Percentiles rank a stretch among this genome's conserved stretches.
Evolutionary conservation across 148 eudicot genomes (phyloP).

Genomic region (Rheum nobile): DNA sequence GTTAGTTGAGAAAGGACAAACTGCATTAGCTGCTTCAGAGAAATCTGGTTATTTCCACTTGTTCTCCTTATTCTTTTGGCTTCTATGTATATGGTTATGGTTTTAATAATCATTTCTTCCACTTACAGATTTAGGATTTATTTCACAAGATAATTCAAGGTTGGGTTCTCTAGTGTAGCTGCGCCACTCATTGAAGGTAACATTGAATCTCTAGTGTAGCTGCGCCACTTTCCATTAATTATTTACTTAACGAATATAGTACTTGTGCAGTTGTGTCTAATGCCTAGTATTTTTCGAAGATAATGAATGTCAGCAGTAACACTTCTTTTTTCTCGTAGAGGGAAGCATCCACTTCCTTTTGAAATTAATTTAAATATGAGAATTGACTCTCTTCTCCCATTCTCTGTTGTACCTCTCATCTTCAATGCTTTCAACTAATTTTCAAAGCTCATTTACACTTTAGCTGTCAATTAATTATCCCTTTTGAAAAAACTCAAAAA

Average conservation of each 20-base stretch:
- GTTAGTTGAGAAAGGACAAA: constrained; percentile 48
- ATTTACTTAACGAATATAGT: background rate
- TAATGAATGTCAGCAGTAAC: too few relatives aligned
- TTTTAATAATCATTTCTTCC: background rate
- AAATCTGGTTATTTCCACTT: constrained; percentile 38
- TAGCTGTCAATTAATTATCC: background rate
- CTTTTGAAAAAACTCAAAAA: background rate
- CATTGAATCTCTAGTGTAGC: background rate
- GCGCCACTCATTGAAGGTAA: constrained; percentile 58
- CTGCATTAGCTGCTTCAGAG: constrained; percentile 25
- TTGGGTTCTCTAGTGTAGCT: constrained; percentile 45
- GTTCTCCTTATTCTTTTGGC: constrained; percentile 12
- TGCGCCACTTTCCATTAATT: background rate
- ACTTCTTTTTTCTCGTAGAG: too few relatives aligned
- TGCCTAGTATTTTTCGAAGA: background rate
- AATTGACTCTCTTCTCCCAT: background rate
- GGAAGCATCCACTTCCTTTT: too few relatives aligned
- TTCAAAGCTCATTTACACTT: background rate
- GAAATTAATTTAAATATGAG: background rate
- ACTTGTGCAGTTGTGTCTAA: background rate
- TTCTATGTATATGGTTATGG: constrained; percentile 15
- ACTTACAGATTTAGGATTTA: constrained; percentile 32
- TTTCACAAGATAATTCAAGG: constrained; percentile 27
- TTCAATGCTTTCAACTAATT: background rate
- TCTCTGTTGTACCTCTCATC: background rate